Evolutionary conservation across 2,329 filamentous ascomycete genomes (phyloP), one percentile per base, ranked within the genome.

Genomic region (Aspergillus ibericus): DNA sequence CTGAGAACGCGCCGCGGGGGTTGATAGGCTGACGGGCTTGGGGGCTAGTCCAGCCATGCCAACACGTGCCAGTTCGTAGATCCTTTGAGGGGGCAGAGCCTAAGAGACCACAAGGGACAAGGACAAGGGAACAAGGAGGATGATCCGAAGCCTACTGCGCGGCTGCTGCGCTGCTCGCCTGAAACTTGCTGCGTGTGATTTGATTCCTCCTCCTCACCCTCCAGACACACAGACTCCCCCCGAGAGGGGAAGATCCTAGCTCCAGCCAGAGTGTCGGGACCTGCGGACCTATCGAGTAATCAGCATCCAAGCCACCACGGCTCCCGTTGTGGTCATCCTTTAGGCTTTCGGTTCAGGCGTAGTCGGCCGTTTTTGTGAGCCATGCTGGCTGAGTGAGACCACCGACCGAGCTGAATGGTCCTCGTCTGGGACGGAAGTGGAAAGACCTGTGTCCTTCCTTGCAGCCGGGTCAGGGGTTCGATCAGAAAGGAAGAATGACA

Each of bases 41-140:
- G 55, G 25, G 27, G 49, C 55, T 53, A 48, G 53, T 46, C 34
- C 50, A 48, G 40, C 60, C 53, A 53, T 60, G 32, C 58, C 51
- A 52, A 62, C 64, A 66, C 64, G 63, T 66, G 64, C 63, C 54
- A 49, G 63, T 62, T 61, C 55, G 62, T 65, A 56, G 64, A 66
- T 65, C 64, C 58, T 58, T 36, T 50, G 27, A 50, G 20, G 58
- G 51, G 35, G 34, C 12, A 50, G 55, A 48, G 36, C 20, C 20
- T 35, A 49, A 16, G 15, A 47, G 35, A 38, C 18, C 53, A 46
- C 34, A 51, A 38, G 48, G 27, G 35, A 10, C 15, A 22, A 34
- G 12, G 15, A 27, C 20, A 22, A 27, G 47, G n/a, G 18, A 50
- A 50, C 47, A 50, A 20, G 9, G 49, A 47, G 50, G 44, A 50